Evolutionary conservation across 345 rosid species (phyloP), one percentile per base, ranked within the genome.

Genomic region (Salix caprea): DNA sequence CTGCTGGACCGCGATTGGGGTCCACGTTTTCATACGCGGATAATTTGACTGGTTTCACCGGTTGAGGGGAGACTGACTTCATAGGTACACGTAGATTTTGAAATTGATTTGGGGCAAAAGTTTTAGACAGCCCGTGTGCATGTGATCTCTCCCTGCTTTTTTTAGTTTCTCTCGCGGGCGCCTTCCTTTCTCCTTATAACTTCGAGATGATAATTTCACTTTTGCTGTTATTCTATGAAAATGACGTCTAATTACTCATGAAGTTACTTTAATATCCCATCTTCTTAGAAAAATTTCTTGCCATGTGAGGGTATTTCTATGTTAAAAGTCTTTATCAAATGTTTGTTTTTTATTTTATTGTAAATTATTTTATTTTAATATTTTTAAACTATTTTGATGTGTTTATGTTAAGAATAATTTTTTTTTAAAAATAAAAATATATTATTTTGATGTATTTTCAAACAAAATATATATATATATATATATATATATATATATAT

Each of bases 71-170:
- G 16, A 26, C 4, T 1, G 34, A 1, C 54, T 32, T 28, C 61
- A 28, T 21, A 65, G 6, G 52, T 69, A 76, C 85, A 85, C 88
- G 87, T 85, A 79, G 77, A 73, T 39, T 44, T 34, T 36, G 30
- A 68, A 34, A 16, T 2, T n/a, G 23, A 37, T 7, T 9, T 1
- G 16, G 10, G 23, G 28, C 40, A 18, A n/a, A 78, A 65, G 24
- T 26, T 70, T 46, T 7, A 5, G 32, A 28, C 65, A 32, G 72
- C 70, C 77, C 78, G 76, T 65, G 68, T 65, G 76, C 84, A 82
- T 80, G 73, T 80, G 83, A 85, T 80, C 75, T 70, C 4, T 2
- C 16, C 18, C 10, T 40, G 5, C 11, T 6, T 39, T 30, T 21
- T 14, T 48, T 5, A 24, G 58, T 26, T 52, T 54, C 62, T 30